Evolutionary conservation across 163 green algal species (phyloP).

Genomic region (Chlamydomonas reinhardtii): DNA sequence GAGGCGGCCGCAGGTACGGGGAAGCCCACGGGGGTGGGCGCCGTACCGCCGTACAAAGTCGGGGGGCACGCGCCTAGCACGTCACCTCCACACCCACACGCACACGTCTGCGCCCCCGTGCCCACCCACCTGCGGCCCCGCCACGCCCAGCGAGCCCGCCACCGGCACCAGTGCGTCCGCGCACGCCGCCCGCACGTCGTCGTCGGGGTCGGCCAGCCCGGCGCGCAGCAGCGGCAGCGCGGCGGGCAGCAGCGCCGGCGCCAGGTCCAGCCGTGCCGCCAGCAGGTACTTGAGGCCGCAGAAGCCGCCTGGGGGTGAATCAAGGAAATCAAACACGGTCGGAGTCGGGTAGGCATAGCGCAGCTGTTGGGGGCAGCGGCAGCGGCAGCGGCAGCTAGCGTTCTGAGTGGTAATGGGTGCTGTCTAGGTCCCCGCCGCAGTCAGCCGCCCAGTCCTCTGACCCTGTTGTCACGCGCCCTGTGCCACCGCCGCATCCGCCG

Average conservation of each 20-base stretch:
- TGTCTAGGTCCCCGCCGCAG: too few relatives aligned
- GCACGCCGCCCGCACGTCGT: conserved; percentile 93
- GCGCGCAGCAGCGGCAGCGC: conserved; percentile 69
- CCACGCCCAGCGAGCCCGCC: conserved; percentile 61
- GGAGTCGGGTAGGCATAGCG: not conserved
- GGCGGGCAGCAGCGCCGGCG: conserved; percentile 68
- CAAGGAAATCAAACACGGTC: not conserved
- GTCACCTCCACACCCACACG: not conserved
- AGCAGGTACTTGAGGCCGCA: conserved; percentile 95
- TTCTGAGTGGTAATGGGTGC: too few relatives aligned
- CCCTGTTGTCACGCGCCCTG: too few relatives aligned
- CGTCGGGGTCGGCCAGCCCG: conserved; percentile 82
- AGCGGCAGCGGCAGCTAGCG: too few relatives aligned
- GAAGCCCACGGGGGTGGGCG: too few relatives aligned
- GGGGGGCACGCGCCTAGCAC: too few relatives aligned
- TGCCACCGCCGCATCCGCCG: too few relatives aligned
- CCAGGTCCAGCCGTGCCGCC: conserved; percentile 71
- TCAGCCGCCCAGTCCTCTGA: too few relatives aligned
- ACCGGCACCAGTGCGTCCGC: conserved; percentile 89
- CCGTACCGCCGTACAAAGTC: too few relatives aligned
- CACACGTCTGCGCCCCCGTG: not conserved
- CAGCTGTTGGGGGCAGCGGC: too few relatives aligned
- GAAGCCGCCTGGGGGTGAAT: conserved; percentile 66
- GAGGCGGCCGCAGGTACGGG: too few relatives aligned
- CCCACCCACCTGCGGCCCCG: conserved; percentile 35